A percentile compares a stretch with the other conserved stretches of the same genome.
phyloP scores from a whole-genome alignment of 148 eudicot genomes.

The Rhododendron ferrugineum region DNA sequence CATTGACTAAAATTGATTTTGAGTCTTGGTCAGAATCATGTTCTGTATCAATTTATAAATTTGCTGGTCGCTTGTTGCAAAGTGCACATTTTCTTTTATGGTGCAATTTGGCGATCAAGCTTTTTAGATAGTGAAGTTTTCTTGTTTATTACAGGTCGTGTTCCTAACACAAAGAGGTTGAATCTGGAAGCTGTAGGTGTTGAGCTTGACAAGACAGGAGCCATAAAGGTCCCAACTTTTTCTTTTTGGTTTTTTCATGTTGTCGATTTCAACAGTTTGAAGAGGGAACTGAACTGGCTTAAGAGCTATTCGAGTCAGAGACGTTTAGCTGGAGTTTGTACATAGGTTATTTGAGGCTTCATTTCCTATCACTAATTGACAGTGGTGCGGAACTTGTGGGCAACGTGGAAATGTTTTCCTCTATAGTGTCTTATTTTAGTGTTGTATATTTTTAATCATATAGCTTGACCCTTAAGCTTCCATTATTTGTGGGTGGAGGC shows the following conservation, averaged over 20 bases:
- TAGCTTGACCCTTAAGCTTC: background rate
- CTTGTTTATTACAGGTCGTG: constrained; percentile 50
- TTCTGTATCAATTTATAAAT: background rate
- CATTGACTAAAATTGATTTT: constrained; percentile 1
- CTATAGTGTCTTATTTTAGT: background rate
- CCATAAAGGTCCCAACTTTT: constrained; percentile 55
- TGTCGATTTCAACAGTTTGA: background rate
- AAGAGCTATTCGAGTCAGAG: background rate
- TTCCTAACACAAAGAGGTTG: constrained; percentile 82
- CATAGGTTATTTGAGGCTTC: background rate
- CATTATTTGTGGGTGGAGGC: background rate
- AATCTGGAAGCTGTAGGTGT: constrained; percentile 82
- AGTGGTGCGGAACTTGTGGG: background rate
- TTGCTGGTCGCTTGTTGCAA: background rate
- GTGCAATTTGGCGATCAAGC: background rate
- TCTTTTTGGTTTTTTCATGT: background rate
- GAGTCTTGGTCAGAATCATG: background rate
- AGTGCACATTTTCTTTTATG: background rate
- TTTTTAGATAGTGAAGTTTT: background rate
- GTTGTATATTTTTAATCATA: no score
- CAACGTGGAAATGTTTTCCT: background rate
- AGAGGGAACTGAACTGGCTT: background rate
- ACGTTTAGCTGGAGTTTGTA: background rate
- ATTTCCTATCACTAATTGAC: background rate
- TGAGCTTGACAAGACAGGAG: constrained; percentile 63